A percentile compares a stretch with the other conserved stretches of the same genome.
These are phyloP conservation scores for Omphalea diandra DNA, from an alignment of 441 rosid genomes.

Conservation along the genomic window DNA sequence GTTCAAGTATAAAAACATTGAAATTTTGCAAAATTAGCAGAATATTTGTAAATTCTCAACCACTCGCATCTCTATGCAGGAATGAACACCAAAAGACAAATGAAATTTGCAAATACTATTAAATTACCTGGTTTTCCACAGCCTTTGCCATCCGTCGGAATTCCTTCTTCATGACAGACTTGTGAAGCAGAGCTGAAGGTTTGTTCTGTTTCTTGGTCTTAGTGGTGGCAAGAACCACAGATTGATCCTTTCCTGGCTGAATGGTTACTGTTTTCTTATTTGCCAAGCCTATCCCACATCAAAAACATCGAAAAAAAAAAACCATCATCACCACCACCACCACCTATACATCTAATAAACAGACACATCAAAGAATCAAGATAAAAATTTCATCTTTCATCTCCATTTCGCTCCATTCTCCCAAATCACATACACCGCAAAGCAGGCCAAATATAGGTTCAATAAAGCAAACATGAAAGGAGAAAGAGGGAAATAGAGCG, in stretches of 20 bases:
- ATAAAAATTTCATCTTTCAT: too few species aligned
- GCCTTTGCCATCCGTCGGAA: slow-evolving; percentile 69
- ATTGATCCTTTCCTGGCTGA: slow-evolving; percentile 62
- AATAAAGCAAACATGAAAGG: too few species aligned
- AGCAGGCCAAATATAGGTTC: background rate
- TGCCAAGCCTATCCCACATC: slow-evolving; percentile 82
- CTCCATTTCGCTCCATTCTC: too few species aligned
- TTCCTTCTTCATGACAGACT: slow-evolving; percentile 66
- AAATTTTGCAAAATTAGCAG: too few species aligned
- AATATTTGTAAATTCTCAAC: too few species aligned
- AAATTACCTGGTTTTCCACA: slow-evolving; percentile 52
- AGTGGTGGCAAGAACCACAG: slow-evolving; percentile 64
- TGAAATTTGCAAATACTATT: background rate
- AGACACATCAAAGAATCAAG: background rate
- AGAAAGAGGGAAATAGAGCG: background rate
- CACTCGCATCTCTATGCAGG: too few species aligned
- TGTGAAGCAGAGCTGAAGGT: slow-evolving; percentile 53
- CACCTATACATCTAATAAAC: too few species aligned
- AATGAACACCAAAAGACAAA: background rate
- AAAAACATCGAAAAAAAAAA: background rate
- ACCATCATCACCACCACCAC: background rate
- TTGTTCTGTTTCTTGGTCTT: slow-evolving; percentile 71
- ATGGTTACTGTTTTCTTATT: slow-evolving; percentile 77
- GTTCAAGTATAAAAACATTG: too few species aligned
- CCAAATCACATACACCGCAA: too few species aligned